Conservation (phyloP, 192 early-diverging fungal species). For the Entomortierella beljakovae region DNA sequence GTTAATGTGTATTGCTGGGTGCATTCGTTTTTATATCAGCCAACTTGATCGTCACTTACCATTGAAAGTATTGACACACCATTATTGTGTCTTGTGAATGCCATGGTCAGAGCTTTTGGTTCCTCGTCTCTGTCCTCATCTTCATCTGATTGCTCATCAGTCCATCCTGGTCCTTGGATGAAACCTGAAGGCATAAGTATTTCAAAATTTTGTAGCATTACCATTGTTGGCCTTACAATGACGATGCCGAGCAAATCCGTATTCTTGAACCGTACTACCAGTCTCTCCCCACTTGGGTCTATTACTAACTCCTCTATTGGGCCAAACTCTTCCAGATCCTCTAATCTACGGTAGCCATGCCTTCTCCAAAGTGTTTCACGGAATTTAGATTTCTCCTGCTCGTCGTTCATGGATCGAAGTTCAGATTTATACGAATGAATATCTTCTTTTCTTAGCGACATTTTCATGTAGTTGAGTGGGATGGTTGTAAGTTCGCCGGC, state of each 20-base stretch:
- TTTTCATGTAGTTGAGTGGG: slow-evolving; percentile 19
- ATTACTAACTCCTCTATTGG: slow-evolving; percentile 60
- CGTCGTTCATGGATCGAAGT: not conserved
- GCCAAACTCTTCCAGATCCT: slow-evolving; percentile 46
- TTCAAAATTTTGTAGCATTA: slow-evolving; percentile 43
- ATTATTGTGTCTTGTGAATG: slow-evolving; percentile 18
- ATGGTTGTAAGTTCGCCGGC: slow-evolving; percentile 33
- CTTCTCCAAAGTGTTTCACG: slow-evolving; percentile 5
- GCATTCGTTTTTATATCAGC: not conserved
- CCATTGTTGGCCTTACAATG: slow-evolving; percentile 29
- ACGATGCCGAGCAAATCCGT: slow-evolving; percentile 61
- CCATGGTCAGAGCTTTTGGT: slow-evolving; percentile 27
- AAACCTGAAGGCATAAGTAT: slow-evolving; percentile 33
- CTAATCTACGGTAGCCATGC: slow-evolving; percentile 7
- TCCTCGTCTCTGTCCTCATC: slow-evolving; percentile 9
- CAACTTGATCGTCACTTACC: slow-evolving; percentile 11
- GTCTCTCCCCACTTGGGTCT: slow-evolving; percentile 64
- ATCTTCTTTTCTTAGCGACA: slow-evolving; percentile 24
- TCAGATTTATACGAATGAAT: slow-evolving; percentile 19
- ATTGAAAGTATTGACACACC: slow-evolving; percentile 26
- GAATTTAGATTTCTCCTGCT: not conserved
- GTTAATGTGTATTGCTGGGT: not conserved
- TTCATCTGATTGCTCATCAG: slow-evolving; percentile 6
- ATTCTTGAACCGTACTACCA: slow-evolving; percentile 65
- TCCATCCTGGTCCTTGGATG: slow-evolving; percentile 43